Conservation (phyloP, 2,329 filamentous ascomycete species). For the Exophiala alcalophila region DNA sequence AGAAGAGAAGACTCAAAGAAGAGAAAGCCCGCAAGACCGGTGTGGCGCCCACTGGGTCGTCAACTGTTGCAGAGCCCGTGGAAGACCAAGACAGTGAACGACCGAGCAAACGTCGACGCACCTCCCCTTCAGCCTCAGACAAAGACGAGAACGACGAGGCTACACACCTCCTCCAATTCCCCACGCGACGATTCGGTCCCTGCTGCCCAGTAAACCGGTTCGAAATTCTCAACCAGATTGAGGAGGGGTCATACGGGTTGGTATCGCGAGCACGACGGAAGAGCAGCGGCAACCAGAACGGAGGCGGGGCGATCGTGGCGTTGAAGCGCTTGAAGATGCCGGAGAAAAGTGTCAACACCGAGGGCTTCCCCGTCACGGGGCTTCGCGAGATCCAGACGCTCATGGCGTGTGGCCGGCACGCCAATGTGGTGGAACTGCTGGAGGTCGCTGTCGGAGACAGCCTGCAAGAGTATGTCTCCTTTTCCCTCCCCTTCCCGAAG, state of each 20-base stretch:
- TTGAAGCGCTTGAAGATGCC: constrained; percentile 94
- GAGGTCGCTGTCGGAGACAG: constrained; percentile 78
- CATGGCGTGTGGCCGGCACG: constrained; percentile 72
- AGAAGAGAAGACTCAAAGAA: constrained; percentile 79
- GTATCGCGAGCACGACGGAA: constrained; percentile 79
- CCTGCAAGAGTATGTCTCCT: constrained; percentile 53
- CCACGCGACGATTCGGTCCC: constrained; percentile 63
- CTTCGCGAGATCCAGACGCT: constrained; percentile 91
- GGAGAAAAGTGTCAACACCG: constrained; percentile 56
- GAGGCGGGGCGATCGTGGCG: constrained; percentile 77
- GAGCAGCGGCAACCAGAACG: constrained; percentile 66
- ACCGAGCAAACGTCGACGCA: constrained; percentile 60
- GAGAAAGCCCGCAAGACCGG: constrained; percentile 66
- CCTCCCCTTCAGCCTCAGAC: too few relatives aligned
- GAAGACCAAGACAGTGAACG: constrained; percentile 35
- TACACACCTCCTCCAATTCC: constrained; percentile 68
- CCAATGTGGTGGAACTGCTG: constrained; percentile 75
- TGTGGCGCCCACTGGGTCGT: constrained; percentile 69
- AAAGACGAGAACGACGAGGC: constrained; percentile 26
- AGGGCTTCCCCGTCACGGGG: constrained; percentile 89
- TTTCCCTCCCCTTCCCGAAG: constrained; percentile 6
- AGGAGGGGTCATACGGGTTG: constrained; percentile 94
- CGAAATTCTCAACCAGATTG: constrained; percentile 91
- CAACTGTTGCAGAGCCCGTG: constrained; percentile 32
- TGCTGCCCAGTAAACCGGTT: constrained; percentile 81